phyloP scores from a whole-genome alignment of 31 red algal genomes.

The Endocladia muricata region DNA sequence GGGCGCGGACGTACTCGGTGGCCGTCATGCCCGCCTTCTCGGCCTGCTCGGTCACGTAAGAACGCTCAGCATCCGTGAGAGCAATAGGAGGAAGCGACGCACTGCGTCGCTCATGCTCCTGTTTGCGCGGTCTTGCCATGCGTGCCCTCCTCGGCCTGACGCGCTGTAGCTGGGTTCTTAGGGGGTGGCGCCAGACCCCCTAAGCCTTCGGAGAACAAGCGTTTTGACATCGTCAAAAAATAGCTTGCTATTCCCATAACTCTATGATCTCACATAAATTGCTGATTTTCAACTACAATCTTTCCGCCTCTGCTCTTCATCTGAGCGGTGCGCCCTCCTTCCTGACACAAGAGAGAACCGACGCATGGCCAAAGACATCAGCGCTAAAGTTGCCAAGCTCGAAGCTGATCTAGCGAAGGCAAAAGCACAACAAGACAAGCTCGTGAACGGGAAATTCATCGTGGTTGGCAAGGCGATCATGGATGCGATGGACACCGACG shows the following conservation, averaged over 20 bases:
- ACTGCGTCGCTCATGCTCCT: background rate
- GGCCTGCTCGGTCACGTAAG: background rate
- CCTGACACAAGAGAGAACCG: background rate
- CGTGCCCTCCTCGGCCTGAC: background rate
- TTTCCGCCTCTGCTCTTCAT: background rate
- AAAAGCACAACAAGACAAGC: background rate
- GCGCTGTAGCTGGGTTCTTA: background rate
- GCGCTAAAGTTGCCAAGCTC: background rate
- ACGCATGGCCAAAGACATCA: background rate
- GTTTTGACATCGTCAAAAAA: too few relatives aligned
- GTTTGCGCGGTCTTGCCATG: background rate
- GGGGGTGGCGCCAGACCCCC: too few relatives aligned
- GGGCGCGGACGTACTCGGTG: background rate
- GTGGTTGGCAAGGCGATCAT: background rate
- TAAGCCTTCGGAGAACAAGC: too few relatives aligned
- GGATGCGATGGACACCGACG: background rate
- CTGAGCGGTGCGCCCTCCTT: background rate
- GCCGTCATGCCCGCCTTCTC: background rate
- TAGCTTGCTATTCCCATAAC: too few relatives aligned
- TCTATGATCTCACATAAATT: constrained; percentile 2
- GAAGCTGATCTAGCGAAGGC: background rate
- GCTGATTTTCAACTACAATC: too few relatives aligned
- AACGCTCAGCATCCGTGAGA: background rate
- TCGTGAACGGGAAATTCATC: background rate
- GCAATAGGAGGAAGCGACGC: background rate